phyloP scores from a whole-genome alignment of 2,329 filamentous ascomycete species.

The Xylaria polymorpha region DNA sequence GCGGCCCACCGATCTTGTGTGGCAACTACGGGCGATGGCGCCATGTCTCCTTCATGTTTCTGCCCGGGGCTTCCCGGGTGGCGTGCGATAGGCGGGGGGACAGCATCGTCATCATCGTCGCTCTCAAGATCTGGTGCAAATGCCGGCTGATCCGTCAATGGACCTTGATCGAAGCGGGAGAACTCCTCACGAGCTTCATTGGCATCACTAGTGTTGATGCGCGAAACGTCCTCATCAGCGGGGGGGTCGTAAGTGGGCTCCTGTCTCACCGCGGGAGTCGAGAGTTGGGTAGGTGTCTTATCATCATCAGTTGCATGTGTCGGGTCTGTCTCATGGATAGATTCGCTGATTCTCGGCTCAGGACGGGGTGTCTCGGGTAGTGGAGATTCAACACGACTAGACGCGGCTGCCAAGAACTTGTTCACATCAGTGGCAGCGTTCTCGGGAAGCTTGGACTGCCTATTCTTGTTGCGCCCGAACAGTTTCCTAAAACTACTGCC shows the following conservation, averaged over 20 bases:
- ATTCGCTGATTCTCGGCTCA: slow-evolving; percentile 42
- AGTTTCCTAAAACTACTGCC: slow-evolving; percentile 68
- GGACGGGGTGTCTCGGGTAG: slow-evolving; percentile 44
- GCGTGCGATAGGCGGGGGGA: slow-evolving; percentile 64
- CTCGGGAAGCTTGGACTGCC: slow-evolving; percentile 66
- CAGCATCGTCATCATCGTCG: slow-evolving; percentile 63
- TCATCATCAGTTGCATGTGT: slow-evolving; percentile 43
- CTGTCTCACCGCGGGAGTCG: slow-evolving; percentile 40
- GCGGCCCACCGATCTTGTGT: slow-evolving; percentile 90
- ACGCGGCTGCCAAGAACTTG: slow-evolving; percentile 60
- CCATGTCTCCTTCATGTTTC: slow-evolving; percentile 48
- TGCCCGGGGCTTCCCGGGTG: slow-evolving; percentile 49
- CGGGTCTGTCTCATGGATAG: slow-evolving; percentile 42
- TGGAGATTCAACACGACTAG: slow-evolving; percentile 47
- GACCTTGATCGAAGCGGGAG: slow-evolving; percentile 85
- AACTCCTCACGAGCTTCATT: slow-evolving; percentile 70
- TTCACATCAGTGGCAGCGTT: slow-evolving; percentile 64
- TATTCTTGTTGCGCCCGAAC: slow-evolving; percentile 72
- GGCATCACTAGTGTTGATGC: slow-evolving; percentile 69
- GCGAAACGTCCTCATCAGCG: slow-evolving; percentile 64
- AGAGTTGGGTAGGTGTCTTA: slow-evolving; percentile 47
- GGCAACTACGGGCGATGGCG: slow-evolving; percentile 52
- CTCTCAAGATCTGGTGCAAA: slow-evolving; percentile 71
- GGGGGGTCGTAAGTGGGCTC: slow-evolving; percentile 59
- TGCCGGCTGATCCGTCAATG: slow-evolving; percentile 85